These are phyloP conservation scores for Gentiana straminea DNA, from an alignment of 257 asterid species.

Conservation along the genomic window DNA sequence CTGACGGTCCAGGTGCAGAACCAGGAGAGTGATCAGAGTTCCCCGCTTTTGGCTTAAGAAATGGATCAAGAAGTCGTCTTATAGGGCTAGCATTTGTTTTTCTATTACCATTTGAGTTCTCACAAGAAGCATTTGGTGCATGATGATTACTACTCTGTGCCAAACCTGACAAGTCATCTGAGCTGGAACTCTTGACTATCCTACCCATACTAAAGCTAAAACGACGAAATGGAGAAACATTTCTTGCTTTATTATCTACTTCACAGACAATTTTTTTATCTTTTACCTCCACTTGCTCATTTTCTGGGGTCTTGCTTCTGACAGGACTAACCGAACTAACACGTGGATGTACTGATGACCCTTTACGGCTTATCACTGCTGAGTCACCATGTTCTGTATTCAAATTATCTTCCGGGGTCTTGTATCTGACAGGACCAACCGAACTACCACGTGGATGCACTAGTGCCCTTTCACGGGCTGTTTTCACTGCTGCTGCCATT, in stretches of 20 bases:
- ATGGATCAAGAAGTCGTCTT: slow-evolving; percentile 71
- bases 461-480: slow-evolving; percentile 7
- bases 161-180: slow-evolving; percentile 19
- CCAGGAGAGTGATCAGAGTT: slow-evolving; percentile 18
- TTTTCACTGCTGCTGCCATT: slow-evolving; percentile 15
- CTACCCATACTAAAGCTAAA: slow-evolving; percentile 34
- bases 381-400: slow-evolving; percentile 14
- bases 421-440: slow-evolving; percentile 22
- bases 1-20: slow-evolving; percentile 19
- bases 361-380: slow-evolving; percentile 7
- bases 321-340: slow-evolving; percentile 24
- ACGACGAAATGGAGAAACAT: slow-evolving; percentile 50
- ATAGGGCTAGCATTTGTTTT: slow-evolving; percentile 64
- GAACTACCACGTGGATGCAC: slow-evolving; percentile 13
- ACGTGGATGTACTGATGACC: slow-evolving; percentile 10
- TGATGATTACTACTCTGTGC: slow-evolving; percentile 18
- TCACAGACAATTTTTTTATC: slow-evolving; percentile 12
- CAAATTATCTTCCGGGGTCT: slow-evolving; percentile 21
- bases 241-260: slow-evolving; percentile 32
- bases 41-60: slow-evolving; percentile 46
- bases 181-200: slow-evolving; percentile 32
- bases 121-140: slow-evolving; percentile 17
- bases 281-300: slow-evolving; percentile 14
- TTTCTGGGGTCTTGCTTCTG: slow-evolving; percentile 21
- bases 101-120: slow-evolving; percentile 29